Evolutionary conservation across 805 yeast species (phyloP).

Genomic region (Blastobotrys mokoenaii): DNA sequence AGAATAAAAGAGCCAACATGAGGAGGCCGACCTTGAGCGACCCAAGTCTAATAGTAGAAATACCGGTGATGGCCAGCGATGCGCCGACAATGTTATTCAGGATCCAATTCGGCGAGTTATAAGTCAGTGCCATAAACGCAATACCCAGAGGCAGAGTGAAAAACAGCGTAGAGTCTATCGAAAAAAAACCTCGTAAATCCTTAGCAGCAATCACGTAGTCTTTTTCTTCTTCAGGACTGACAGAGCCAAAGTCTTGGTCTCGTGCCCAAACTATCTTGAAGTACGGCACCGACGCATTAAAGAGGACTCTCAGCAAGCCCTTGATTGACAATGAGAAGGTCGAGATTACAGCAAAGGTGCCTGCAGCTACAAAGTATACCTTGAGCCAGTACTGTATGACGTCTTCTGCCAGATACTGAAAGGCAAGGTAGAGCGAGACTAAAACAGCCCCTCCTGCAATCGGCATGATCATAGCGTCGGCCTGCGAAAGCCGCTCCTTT

Average conservation of each 20-base stretch:
- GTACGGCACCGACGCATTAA: slow-evolving; percentile 6
- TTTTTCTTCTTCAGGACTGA: slow-evolving; percentile 14
- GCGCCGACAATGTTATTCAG: slow-evolving; percentile 37
- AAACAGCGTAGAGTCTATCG: slow-evolving; percentile 6
- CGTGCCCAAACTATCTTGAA: slow-evolving; percentile 20
- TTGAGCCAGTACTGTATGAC: slow-evolving; percentile 29
- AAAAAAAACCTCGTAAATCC: slow-evolving; percentile 1
- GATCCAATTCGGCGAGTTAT: slow-evolving; percentile 34
- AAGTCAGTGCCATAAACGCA: background rate
- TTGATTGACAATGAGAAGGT: slow-evolving; percentile 20
- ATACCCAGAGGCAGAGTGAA: background rate
- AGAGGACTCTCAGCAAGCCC: slow-evolving; percentile 5
- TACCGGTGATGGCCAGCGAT: slow-evolving; percentile 37
- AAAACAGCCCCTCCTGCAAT: slow-evolving; percentile 35
- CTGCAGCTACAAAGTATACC: slow-evolving; percentile 30
- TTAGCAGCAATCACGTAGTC: slow-evolving; percentile 7
- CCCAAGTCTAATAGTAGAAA: slow-evolving; percentile 32
- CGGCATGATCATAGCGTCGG: slow-evolving; percentile 37
- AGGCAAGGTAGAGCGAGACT: slow-evolving; percentile 31
- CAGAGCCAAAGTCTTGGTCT: slow-evolving; percentile 56
- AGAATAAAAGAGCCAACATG: slow-evolving; percentile 41
- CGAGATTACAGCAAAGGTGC: slow-evolving; percentile 29
- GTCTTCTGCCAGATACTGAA: slow-evolving; percentile 29
- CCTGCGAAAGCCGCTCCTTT: slow-evolving; percentile 16
- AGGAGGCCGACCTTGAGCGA: slow-evolving; percentile 40